Base-by-base conservation (phyloP, 1,284 basidiomycete species). In the Kwoniella shivajii region DNA sequence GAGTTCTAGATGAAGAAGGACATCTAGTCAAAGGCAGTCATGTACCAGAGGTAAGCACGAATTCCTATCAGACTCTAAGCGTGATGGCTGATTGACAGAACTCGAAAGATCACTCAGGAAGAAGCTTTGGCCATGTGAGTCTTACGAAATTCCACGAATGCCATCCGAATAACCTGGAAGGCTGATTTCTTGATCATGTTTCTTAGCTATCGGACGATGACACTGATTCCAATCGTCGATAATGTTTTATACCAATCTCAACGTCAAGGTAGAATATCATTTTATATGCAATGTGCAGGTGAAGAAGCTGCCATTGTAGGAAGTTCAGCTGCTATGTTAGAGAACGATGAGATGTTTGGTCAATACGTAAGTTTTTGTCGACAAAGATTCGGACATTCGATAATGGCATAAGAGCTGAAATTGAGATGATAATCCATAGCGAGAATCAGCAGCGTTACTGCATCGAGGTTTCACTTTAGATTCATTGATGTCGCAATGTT, bases 281-380 rank as follows among this genome's bases (percentile, higher is more conserved):
- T 96, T 78, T 94, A 94, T 65, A 75, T 74, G 69, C 69, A 69
- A 42, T 78, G 91, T 86, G 80, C 92, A 72, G 92, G 92, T 24
- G 92, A 96, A 78, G 92, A 96, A 81, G 92, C 90, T 3, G 88
- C 92, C 0, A 86, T 96, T 38, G 86, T 95, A 24, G 93, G 92
- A 6, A 88, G 89, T 42, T 92, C 92, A 0, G 91, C 92, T 13
- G 93, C 87, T 1, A 83, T 96, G 63, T 85, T 84, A 52, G 71
- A 79, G n/a, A 85, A 87, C 60, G 94, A 97, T 76, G 93, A 97
- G 88, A 66, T 75, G 30, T 77, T 74, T 54, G 73, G 74, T 14
- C 75, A 77, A 67, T 92, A 76, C 77, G 88, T 82, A 37, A 59
- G 68, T 59, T 20, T 29, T 29, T 45, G n/a, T n/a, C n/a, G n/a